Evolutionary conservation across 129 eudicot genomes (phyloP).

Genomic region (Cynara cardunculus): DNA sequence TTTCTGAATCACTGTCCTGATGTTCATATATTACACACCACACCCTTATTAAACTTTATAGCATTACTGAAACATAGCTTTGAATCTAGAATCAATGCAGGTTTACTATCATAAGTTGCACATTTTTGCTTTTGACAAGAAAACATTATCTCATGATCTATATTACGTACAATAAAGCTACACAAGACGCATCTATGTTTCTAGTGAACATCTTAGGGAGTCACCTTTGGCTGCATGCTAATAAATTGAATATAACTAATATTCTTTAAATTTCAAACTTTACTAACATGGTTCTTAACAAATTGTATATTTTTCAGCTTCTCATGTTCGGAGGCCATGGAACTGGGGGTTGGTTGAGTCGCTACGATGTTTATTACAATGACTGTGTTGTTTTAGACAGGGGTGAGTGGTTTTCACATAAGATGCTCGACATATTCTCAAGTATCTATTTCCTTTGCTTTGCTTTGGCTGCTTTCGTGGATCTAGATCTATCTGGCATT

Average conservation of each 20-base stretch:
- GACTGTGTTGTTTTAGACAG: conserved; percentile 91
- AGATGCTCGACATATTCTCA: not conserved
- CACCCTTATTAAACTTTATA: not conserved
- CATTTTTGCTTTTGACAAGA: not conserved
- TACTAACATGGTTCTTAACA: not conserved
- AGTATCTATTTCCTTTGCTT: conserved; percentile 13
- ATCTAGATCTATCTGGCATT: conserved; percentile 4
- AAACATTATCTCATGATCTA: not conserved
- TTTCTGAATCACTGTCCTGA: not conserved
- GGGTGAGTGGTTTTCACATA: conserved; percentile 52
- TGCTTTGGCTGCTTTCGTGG: not conserved
- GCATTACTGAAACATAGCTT: not conserved
- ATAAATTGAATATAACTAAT: conserved; percentile 4
- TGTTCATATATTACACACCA: not conserved
- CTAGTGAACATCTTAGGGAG: not conserved
- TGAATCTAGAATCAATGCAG: not conserved
- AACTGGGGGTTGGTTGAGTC: conserved; percentile 99
- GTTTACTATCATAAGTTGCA: not conserved
- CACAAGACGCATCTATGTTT: not conserved
- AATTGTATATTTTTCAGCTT: conserved; percentile 48
- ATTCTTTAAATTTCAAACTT: not conserved
- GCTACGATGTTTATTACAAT: conserved; percentile 87
- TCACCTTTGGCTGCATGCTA: not conserved
- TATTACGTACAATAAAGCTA: not conserved
- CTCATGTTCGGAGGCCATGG: conserved; percentile 97